Conservation (phyloP, 192 early-diverging fungal genomes). For the Diversispora epigaea region DNA sequence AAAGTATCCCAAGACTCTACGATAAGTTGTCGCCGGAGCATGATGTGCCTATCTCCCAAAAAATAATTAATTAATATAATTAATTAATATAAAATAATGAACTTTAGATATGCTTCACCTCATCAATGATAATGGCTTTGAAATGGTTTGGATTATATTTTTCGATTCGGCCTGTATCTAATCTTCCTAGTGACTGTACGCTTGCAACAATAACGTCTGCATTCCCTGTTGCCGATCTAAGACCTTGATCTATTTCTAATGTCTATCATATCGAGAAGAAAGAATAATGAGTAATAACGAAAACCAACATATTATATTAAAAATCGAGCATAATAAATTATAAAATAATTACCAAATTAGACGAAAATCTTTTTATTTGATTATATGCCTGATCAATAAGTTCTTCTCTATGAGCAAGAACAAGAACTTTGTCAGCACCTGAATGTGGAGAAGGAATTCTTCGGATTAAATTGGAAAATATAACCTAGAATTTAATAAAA, state of each 20-base stretch:
- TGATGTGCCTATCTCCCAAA: conserved; percentile 78
- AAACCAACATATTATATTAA: neutral
- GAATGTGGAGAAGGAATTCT: conserved; percentile 59
- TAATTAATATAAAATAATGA: conserved; percentile 7
- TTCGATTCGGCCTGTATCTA: conserved; percentile 46
- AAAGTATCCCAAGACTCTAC: conserved; percentile 72
- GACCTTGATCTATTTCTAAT: conserved; percentile 71
- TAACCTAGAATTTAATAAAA: conserved; percentile 45
- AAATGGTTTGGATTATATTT: conserved; percentile 73
- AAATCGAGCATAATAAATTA: neutral
- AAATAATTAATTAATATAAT: neutral
- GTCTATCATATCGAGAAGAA: conserved; percentile 33
- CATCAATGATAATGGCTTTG: conserved; percentile 90
- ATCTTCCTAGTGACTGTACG: conserved; percentile 70
- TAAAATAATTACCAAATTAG: conserved; percentile 46
- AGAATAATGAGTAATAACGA: too few relatives aligned
- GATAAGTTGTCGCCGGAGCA: conserved; percentile 75
- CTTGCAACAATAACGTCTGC: conserved; percentile 78
- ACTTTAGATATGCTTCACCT: conserved; percentile 41
- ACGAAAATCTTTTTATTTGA: conserved; percentile 60
- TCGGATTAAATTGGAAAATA: conserved; percentile 81
- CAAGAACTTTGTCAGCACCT: conserved; percentile 70
- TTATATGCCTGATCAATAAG: conserved; percentile 75
- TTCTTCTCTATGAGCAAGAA: conserved; percentile 90
- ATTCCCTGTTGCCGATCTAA: conserved; percentile 51